phyloP scores from a whole-genome alignment of 352 stramenopile species.

The Phytophthora tubulina region DNA sequence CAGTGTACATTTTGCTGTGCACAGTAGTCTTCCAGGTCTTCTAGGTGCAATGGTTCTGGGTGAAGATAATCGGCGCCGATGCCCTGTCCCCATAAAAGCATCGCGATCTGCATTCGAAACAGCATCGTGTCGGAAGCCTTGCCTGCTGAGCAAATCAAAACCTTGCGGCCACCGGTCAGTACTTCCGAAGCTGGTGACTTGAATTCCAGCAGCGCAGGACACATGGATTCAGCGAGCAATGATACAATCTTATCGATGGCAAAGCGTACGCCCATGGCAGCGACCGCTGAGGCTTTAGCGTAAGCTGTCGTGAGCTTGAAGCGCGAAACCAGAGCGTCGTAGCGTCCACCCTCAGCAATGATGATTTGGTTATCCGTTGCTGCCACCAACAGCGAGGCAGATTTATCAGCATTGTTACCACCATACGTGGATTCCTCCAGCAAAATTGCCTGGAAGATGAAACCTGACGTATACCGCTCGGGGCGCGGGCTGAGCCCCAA shows the following conservation, averaged over 20 bases:
- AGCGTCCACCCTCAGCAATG: conserved; percentile 80
- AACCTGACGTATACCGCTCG: conserved; percentile 81
- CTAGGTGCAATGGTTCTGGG: conserved; percentile 77
- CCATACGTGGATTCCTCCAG: conserved; percentile 39
- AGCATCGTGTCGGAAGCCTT: conserved; percentile 79
- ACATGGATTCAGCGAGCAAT: conserved; percentile 60
- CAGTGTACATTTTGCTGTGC: conserved; percentile 77
- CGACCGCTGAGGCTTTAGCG: conserved; percentile 72
- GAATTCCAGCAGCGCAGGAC: conserved; percentile 38
- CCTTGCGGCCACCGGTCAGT: conserved; percentile 53
- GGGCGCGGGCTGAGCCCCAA: conserved; percentile 79
- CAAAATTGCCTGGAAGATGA: conserved; percentile 88
- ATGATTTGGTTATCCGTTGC: conserved; percentile 73
- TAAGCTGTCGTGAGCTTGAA: conserved; percentile 88
- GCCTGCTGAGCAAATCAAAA: conserved; percentile 82
- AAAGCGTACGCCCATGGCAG: conserved; percentile 87
- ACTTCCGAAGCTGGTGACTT: conserved; percentile 50
- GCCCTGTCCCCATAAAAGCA: conserved; percentile 76
- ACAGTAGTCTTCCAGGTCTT: conserved; percentile 88
- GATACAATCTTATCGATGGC: conserved; percentile 89
- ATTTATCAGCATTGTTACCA: conserved; percentile 20
- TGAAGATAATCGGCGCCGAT: conserved; percentile 88
- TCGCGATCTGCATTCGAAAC: conserved; percentile 82
- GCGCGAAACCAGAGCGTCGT: conserved; percentile 81
- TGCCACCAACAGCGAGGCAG: conserved; percentile 40